phyloP scores from a whole-genome alignment of 768 basidiomycete species.

The Fistulinella prunicolor region DNA sequence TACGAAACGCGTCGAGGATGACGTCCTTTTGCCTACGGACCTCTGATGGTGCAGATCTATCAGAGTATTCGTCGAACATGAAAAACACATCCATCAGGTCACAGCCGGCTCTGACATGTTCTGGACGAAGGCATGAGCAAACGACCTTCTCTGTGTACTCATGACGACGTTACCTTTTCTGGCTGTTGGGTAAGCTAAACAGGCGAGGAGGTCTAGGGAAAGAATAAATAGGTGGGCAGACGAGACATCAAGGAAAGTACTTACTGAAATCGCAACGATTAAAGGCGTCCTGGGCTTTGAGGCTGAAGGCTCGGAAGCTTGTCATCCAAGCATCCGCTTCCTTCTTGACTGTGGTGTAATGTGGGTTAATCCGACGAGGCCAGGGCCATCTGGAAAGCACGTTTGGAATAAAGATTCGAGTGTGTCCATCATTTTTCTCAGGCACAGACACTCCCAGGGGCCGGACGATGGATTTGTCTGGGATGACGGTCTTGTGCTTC shows the following conservation, averaged over 20 bases:
- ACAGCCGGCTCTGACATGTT: conserved; percentile 36
- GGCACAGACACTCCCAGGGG: neutral
- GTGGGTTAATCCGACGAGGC: conserved; percentile 11
- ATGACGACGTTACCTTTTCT: conserved; percentile 7
- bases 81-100: conserved; percentile 53
- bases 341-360: conserved; percentile 6
- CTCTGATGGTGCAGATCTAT: conserved; percentile 32
- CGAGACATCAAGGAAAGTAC: neutral
- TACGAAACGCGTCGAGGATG: conserved; percentile 22
- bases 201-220: conserved; percentile 8
- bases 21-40: conserved; percentile 25
- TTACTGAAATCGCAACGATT: conserved; percentile 12
- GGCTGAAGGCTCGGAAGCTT: conserved; percentile 9
- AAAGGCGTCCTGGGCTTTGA: conserved; percentile 14
- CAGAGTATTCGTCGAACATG: conserved; percentile 50
- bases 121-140: neutral
- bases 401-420: conserved; percentile 15
- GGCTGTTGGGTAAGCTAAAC: conserved; percentile 8
- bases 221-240: neutral
- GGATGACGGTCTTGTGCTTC: neutral
- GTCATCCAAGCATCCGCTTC: conserved; percentile 11
- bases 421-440: neutral
- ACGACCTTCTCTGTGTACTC: neutral
- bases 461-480: neutral
- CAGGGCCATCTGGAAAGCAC: conserved; percentile 19